These are phyloP conservation scores for Trichomonascus vanleenenianus DNA, from an alignment of 805 yeast species.

Conservation along the genomic window DNA sequence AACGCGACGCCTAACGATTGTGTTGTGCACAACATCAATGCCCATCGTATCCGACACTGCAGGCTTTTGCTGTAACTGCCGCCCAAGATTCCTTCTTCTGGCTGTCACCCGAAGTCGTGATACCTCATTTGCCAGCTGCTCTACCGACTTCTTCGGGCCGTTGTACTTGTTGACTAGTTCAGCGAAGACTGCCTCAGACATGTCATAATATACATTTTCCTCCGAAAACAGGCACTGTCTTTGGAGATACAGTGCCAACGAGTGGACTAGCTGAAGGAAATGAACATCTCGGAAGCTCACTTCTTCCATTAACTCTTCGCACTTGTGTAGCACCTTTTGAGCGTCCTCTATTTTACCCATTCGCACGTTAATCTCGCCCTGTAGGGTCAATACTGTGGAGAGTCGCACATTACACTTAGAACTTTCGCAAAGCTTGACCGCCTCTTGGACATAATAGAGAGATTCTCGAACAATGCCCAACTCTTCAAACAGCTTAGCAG, in stretches of 20 bases:
- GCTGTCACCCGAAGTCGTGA: not conserved
- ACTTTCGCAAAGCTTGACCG: conserved; percentile 8
- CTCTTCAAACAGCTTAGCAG: conserved; percentile 11
- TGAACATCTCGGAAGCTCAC: conserved; percentile 6
- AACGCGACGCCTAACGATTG: conserved; percentile 7
- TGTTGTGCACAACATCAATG: conserved; percentile 6
- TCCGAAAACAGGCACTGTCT: conserved; percentile 10
- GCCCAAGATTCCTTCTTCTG: not conserved
- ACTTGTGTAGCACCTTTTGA: conserved; percentile 5
- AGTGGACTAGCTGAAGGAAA: conserved; percentile 10
- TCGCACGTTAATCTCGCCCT: conserved; percentile 11
- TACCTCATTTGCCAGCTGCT: not conserved
- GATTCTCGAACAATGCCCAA: conserved; percentile 13
- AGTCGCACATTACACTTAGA: conserved; percentile 4
- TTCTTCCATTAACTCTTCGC: conserved; percentile 10
- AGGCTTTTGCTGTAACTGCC: not conserved
- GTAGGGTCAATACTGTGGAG: conserved; percentile 6
- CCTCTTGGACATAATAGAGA: conserved; percentile 11
- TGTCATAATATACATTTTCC: conserved; percentile 12
- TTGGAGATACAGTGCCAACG: conserved; percentile 12
- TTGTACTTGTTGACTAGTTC: not conserved
- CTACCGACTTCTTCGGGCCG: not conserved
- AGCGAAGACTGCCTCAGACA: conserved; percentile 10
- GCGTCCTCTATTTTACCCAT: conserved; percentile 11
- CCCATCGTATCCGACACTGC: conserved; percentile 1